These are phyloP conservation scores for Halophytophthora polymorphica DNA, from an alignment of 352 stramenopile genomes.

Conservation along the genomic window DNA sequence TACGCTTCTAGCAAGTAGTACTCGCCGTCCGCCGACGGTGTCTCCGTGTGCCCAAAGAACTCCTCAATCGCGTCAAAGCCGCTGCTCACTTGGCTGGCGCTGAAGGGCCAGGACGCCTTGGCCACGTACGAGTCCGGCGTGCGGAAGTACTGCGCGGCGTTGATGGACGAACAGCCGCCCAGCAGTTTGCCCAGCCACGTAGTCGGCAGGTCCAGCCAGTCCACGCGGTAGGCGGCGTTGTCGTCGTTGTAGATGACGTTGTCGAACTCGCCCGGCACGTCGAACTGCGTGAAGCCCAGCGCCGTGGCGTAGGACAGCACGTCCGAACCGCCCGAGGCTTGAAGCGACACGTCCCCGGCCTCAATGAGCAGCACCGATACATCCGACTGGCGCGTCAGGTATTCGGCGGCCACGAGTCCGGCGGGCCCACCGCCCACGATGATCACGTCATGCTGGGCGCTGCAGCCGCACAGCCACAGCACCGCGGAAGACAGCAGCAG, in stretches of 20 bases:
- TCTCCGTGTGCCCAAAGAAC: conserved; percentile 37
- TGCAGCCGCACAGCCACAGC: background rate
- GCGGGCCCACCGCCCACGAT: conserved; percentile 54
- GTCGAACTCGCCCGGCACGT: conserved; percentile 51
- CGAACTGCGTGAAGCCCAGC: conserved; percentile 33
- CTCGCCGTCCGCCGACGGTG: conserved; percentile 45
- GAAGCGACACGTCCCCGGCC: conserved; percentile 39
- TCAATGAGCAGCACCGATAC: conserved; percentile 56
- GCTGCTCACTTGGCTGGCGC: conserved; percentile 44
- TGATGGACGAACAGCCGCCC: conserved; percentile 78
- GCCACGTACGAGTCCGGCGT: conserved; percentile 47
- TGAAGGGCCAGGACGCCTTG: conserved; percentile 41
- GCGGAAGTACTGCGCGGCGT: conserved; percentile 76
- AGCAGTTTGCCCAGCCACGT: conserved; percentile 69
- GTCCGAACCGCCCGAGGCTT: conserved; percentile 34
- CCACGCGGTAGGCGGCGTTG: conserved; percentile 43
- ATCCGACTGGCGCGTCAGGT: conserved; percentile 30
- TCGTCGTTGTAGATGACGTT: conserved; percentile 39
- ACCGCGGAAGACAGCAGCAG: conserved; percentile 1
- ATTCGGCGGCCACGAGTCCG: conserved; percentile 56
- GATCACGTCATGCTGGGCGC: conserved; percentile 46
- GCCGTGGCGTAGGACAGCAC: conserved; percentile 23
- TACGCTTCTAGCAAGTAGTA: conserved; percentile 48
- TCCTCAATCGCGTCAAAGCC: conserved; percentile 51
- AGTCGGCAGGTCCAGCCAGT: conserved; percentile 37